Base-by-base conservation (phyloP, 1,284 basidiomycete genomes). In the Ganoderma lingzhi region DNA sequence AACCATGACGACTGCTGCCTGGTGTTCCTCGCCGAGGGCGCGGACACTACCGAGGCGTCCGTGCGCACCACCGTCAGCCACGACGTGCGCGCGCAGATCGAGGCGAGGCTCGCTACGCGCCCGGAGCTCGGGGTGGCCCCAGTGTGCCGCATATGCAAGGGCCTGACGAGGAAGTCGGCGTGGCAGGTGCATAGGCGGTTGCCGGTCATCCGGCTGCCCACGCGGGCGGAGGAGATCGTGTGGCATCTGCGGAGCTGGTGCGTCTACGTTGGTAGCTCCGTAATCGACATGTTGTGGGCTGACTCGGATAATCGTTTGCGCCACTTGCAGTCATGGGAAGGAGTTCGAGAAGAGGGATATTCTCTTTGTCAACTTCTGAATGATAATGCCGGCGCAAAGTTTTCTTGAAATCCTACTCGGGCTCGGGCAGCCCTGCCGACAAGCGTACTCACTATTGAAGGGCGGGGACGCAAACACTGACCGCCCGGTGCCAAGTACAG, bases 321-420 rank as follows among this genome's bases (percentile, higher is more conserved):
- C 28, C 15, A 12, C 30, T 41, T 28, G 30, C 51, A 70, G 68
- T 44, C 68, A 70, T 44, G 45, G 44, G 30, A 70, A 70, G 62
- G 65, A 70, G 62, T 70, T 70, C 17, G 64, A 66, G 39, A 63
- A 66, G 45, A 44, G 56, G 14, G 68, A 70, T 42, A 70, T 70
- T 14, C 19, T 42, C 1, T 62, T 62, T 9, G 48, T 23, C 10
- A 12, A 23, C 19, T 8, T 51, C 23, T 44, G 48, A 28, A 51
- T n/a, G 44, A 45, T 5, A 4, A 17, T 12, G 42, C 17, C 15
- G 15, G 42, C 44, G 17, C 6, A 8, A 1, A 2, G 2, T 19
- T 4, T n/a, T n/a, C 15, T 4, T 45, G 17, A 45, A 19, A n/a
- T 23, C 23, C 23, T 23, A 23, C 23, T 23, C 23, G 23, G 23